Base-by-base conservation (phyloP, 2,329 filamentous ascomycete species). In the Colletotrichum navitas region DNA sequence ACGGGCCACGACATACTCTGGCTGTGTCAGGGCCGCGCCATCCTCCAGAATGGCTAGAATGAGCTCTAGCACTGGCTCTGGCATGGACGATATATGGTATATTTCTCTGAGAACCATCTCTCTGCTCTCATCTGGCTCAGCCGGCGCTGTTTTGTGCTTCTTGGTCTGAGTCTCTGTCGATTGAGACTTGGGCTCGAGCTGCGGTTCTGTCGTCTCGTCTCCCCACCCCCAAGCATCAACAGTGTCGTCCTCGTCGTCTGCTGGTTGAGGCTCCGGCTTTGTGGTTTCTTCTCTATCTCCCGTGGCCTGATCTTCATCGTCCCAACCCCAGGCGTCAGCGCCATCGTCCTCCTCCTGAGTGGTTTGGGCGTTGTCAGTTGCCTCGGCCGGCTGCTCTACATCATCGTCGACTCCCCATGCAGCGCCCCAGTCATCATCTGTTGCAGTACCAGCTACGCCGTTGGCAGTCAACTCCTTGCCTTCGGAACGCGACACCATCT, bases 11-110 rank as follows among this genome's bases (percentile, higher is more conserved):
- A 79, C 82, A 77, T 81, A 84, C 85, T 82, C 79, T 74, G 88
- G 81, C 51, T 85, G 78, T 32, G 89, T 89, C 58, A 95, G 82
- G 0, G 84, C 85, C 12, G 88, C 87, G 1, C 86, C 90, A 74
- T 93, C 90, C 71, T 91, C 87, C 73, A 88, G 79, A 36, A 91
- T 86, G 16, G 84, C 78, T 29, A 85, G 83, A 63, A 95, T 89
- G 36, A 93, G 86, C 24, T 89, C 85, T 26, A 95, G 85, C 16
- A 98, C 90, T 5, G 91, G 89, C 72, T 94, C 91, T 0, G 96
- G 95, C 79, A 98, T 92, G 2, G 93, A 92, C 0, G 95, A 98
- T 63, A 97, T 93, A 70, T 91, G 93, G 80, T 97, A 99, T 1
- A 88, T 93, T 81, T 99, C 96, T 73, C 88, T 92, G 55, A 98